Percentiles rank a stretch among this genome's conserved stretches.
Conservation (phyloP, 2,329 filamentous ascomycete genomes). For the Aspergillus carbonarius region DNA sequence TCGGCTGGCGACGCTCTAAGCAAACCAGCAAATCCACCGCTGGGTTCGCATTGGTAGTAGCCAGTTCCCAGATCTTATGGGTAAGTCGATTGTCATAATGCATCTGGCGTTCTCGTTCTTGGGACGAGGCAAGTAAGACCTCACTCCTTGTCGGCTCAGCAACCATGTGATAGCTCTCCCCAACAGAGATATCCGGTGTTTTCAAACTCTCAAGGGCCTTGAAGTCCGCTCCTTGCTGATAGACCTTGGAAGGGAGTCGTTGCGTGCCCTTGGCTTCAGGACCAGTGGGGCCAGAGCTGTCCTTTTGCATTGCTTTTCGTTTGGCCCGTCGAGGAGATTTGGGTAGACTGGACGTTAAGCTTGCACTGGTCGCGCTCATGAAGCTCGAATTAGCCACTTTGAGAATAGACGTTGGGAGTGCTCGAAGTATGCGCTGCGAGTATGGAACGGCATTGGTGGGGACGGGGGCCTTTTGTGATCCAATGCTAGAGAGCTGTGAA, state of each 20-base stretch:
- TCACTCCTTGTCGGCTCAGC: conserved; percentile 7
- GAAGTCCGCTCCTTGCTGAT: conserved; percentile 21
- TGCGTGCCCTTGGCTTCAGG: conserved; percentile 51
- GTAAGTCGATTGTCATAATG: conserved; percentile 82
- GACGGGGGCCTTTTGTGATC: conserved; percentile 69
- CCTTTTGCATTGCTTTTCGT: conserved; percentile 51
- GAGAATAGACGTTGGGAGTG: conserved; percentile 83
- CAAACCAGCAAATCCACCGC: conserved; percentile 92
- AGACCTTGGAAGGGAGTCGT: conserved; percentile 16
- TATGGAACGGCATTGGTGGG: conserved; percentile 86
- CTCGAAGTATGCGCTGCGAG: conserved; percentile 84
- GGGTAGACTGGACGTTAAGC: conserved; percentile 74
- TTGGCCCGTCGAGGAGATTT: conserved; percentile 63
- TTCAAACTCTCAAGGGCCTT: conserved; percentile 19
- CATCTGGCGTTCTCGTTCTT: conserved; percentile 39
- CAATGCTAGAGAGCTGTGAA: conserved; percentile 81
- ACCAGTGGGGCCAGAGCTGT: conserved; percentile 39
- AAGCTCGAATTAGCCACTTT: conserved; percentile 95
- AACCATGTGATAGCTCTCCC: conserved; percentile 14
- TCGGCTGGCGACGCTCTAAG: conserved; percentile 82
- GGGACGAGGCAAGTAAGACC: conserved; percentile 20
- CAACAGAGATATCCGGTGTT: conserved; percentile 16
- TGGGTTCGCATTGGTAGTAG: conserved; percentile 87
- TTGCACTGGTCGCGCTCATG: conserved; percentile 86
- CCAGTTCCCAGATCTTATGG: conserved; percentile 89